phyloP scores from a whole-genome alignment of 768 basidiomycete species.

The Agrocybe praecox region DNA sequence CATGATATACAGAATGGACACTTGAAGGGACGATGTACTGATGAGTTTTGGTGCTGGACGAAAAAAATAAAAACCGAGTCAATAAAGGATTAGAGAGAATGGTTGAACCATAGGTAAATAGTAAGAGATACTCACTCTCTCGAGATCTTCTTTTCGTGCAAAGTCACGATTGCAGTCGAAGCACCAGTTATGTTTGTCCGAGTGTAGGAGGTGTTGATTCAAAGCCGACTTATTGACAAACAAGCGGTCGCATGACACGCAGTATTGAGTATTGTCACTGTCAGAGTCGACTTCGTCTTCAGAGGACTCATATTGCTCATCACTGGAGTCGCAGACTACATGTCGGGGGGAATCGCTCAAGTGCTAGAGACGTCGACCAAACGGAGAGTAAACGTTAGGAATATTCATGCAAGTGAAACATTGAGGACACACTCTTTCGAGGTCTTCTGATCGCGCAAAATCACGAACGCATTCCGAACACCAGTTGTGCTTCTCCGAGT shows the following conservation, averaged over 20 bases:
- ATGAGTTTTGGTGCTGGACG: constrained; percentile 23
- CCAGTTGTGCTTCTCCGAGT: too few species aligned
- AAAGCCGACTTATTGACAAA: constrained; percentile 8
- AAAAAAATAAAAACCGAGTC: constrained; percentile 18
- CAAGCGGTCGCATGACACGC: constrained; percentile 4
- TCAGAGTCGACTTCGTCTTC: too few species aligned
- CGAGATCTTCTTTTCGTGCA: constrained; percentile 15
- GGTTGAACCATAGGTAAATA: too few species aligned
- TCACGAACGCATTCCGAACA: too few species aligned
- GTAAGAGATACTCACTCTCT: neutral
- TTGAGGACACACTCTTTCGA: too few species aligned
- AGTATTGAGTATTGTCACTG: constrained; percentile 7
- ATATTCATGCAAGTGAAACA: too few species aligned
- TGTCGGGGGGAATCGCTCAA: too few species aligned
- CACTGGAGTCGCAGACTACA: neutral
- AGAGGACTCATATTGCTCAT: too few species aligned
- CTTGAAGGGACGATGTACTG: neutral
- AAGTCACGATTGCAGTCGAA: constrained; percentile 31
- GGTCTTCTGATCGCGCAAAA: too few species aligned
- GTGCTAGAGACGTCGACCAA: too few species aligned
- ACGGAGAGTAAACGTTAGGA: too few species aligned
- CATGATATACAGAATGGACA: neutral
- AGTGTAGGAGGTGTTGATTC: constrained; percentile 10
- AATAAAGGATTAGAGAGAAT: neutral
- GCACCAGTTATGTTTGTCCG: constrained; percentile 33